A percentile compares a stretch with the other conserved stretches of the same genome.
These are phyloP conservation scores for Zygosaccharomyces sapae DNA, from an alignment of 1,139 yeast species.

Conservation along the genomic window DNA sequence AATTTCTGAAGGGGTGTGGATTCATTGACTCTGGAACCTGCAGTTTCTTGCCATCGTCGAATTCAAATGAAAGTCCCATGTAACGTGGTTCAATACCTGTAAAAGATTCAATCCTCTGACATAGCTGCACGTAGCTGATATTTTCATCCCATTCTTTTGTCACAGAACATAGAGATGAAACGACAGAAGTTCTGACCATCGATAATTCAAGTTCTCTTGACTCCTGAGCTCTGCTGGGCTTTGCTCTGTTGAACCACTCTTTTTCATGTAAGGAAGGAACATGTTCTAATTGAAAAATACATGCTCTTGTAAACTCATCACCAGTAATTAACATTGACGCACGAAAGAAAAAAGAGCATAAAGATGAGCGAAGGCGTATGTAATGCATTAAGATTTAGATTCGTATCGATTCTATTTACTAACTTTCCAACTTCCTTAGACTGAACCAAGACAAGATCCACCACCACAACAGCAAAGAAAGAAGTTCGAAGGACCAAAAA, in stretches of 20 bases:
- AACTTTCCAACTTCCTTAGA: slow-evolving; percentile 8
- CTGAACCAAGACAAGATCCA: slow-evolving; percentile 19
- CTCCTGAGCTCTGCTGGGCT: not conserved
- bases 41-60: slow-evolving; percentile 5
- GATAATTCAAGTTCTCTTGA: not conserved
- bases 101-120: slow-evolving; percentile 57
- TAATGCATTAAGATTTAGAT: not conserved
- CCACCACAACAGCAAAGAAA: slow-evolving; percentile 40
- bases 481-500: slow-evolving; percentile 71
- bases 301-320: not conserved
- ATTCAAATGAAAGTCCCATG: slow-evolving; percentile 22
- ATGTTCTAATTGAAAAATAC: not conserved
- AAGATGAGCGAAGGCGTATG: slow-evolving; percentile 16
- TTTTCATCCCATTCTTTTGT: slow-evolving; percentile 46
- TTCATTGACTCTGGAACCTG: not conserved
- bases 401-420: slow-evolving; percentile 6
- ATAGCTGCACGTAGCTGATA: slow-evolving; percentile 58
- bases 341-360: not conserved
- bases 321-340: not conserved
- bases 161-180: slow-evolving; percentile 24
- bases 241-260: no score
- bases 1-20: not conserved
- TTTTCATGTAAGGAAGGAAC: slow-evolving; percentile 1
- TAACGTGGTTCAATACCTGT: slow-evolving; percentile 65
- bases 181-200: slow-evolving; percentile 14